Conservation (phyloP, 345 rosid species). For the Boechera retrofracta region DNA sequence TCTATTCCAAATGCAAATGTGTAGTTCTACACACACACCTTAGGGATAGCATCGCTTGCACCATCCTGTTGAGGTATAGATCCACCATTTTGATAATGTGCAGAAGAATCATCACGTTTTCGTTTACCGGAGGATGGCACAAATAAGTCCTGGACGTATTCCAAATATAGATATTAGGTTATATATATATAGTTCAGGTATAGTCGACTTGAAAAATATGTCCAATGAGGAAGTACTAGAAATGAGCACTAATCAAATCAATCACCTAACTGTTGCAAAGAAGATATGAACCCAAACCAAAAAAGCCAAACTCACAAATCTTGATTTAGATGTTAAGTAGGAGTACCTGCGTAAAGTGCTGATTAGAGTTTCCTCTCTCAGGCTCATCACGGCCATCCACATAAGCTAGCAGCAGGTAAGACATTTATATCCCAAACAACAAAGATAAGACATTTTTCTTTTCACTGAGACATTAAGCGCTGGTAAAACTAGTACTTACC, state of each 20-base stretch:
- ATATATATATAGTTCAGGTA: conserved; percentile 13
- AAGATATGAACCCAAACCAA: conserved; percentile 19
- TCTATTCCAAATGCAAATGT: conserved; percentile 13
- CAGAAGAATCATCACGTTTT: conserved; percentile 83
- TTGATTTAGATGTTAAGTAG: not conserved
- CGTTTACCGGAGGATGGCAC: conserved; percentile 78
- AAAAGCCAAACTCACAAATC: conserved; percentile 9
- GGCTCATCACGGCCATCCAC: conserved; percentile 92
- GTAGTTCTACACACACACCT: conserved; percentile 51
- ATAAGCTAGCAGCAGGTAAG: conserved; percentile 63
- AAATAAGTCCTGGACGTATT: conserved; percentile 81
- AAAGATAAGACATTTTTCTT: conserved; percentile 10
- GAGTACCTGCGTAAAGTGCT: conserved; percentile 81
- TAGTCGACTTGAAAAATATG: conserved; percentile 5
- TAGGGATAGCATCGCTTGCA: conserved; percentile 64
- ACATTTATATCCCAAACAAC: conserved; percentile 30
- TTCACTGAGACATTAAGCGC: conserved; percentile 4
- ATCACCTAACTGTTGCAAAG: not conserved
- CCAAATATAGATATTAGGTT: conserved; percentile 33
- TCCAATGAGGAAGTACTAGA: conserved; percentile 12
- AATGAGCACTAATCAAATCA: conserved; percentile 15
- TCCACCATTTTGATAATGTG: conserved; percentile 79
- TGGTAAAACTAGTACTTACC: conserved; percentile 61
- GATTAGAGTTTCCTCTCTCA: conserved; percentile 75
- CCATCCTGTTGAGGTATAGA: conserved; percentile 98